Conservation (phyloP, 108 stramenopile species). For the Nannochloropsis granulata region DNA sequence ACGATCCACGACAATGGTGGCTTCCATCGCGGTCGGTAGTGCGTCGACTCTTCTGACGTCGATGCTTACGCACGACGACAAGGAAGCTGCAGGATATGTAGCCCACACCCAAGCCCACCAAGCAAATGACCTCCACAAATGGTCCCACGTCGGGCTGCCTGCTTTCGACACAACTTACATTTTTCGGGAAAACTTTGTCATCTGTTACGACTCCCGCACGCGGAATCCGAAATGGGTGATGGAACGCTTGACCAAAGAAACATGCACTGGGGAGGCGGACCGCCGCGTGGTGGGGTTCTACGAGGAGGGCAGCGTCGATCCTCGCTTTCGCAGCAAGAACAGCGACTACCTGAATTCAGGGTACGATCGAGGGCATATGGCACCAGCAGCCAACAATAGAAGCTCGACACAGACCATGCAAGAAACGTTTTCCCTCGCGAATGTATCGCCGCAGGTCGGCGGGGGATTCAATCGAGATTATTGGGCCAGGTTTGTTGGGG, state of each 20-base stretch:
- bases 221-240: conserved; percentile 21
- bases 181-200: conserved; percentile 3
- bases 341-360: conserved; percentile 11
- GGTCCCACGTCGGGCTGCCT: neutral
- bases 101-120: neutral
- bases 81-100: neutral
- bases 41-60: neutral
- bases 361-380: conserved; percentile 19
- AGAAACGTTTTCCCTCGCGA: conserved; percentile 13
- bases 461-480: conserved; percentile 20
- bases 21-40: too few relatives aligned
- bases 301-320: neutral
- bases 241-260: conserved; percentile 13
- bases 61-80: neutral
- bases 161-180: neutral
- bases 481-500: conserved; percentile 7
- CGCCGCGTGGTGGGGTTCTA: conserved; percentile 4
- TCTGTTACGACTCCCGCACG: conserved; percentile 15
- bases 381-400: conserved; percentile 18
- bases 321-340: conserved; percentile 3
- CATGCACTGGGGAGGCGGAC: conserved; percentile 8
- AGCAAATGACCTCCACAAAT: neutral
- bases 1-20: too few relatives aligned
- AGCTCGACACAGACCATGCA: neutral
- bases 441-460: conserved; percentile 16